These are phyloP conservation scores for Chlamydomonas incerta DNA, from an alignment of 139 green algal genomes.

Conservation along the genomic window DNA sequence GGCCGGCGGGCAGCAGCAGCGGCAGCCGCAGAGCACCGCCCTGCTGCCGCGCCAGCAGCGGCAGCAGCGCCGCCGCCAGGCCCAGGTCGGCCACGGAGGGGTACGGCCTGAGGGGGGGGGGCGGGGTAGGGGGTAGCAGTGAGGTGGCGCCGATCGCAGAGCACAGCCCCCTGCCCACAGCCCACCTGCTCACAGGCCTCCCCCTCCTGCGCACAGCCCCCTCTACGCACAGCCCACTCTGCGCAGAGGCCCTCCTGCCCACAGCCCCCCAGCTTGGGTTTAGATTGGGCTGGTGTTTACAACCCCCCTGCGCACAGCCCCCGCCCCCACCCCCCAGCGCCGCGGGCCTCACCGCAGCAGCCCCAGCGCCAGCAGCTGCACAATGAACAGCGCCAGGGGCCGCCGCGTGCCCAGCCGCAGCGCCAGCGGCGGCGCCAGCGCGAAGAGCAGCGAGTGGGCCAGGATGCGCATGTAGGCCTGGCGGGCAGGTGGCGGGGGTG, in stretches of 20 bases:
- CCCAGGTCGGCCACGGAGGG: conserved; percentile 69
- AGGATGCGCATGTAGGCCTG: conserved; percentile 52
- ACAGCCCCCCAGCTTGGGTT: too few species aligned
- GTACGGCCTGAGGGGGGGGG: conserved; percentile 74
- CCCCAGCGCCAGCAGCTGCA: conserved; percentile 55
- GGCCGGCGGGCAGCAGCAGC: conserved; percentile 65
- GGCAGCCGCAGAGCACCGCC: conserved; percentile 20
- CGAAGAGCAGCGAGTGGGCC: conserved; percentile 55
- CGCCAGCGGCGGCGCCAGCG: conserved; percentile 65
- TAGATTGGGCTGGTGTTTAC: too few species aligned
- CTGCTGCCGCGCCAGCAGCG: conserved; percentile 50
- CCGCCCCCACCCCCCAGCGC: too few species aligned
- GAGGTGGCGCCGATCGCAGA: too few species aligned
- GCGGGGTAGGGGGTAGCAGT: conserved; percentile 4
- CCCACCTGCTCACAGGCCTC: too few species aligned
- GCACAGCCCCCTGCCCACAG: too few species aligned
- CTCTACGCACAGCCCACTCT: too few species aligned
- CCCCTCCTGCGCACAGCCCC: too few species aligned
- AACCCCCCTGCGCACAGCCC: too few species aligned
- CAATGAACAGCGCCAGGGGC: conserved; percentile 59
- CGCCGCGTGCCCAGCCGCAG: conserved; percentile 64
- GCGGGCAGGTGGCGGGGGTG: not conserved
- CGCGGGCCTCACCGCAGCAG: not conserved
- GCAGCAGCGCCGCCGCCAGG: conserved; percentile 68
- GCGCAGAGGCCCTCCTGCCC: too few species aligned